Conservation (phyloP, 257 asterid species). For the Plantago major region DNA sequence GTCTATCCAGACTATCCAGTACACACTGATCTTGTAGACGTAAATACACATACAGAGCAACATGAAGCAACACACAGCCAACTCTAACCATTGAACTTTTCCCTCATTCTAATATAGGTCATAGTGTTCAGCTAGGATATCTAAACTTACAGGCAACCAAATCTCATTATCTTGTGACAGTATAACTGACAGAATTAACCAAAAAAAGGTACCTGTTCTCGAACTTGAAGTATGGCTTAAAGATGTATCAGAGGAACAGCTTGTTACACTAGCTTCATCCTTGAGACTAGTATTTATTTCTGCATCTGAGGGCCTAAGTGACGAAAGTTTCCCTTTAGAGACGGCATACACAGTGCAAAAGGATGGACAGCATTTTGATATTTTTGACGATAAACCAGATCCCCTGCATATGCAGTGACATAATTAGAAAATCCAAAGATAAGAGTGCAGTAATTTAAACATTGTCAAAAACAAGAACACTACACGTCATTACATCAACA, state of each 20-base stretch:
- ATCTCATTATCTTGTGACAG: not conserved
- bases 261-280: slow-evolving; percentile 47
- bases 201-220: slow-evolving; percentile 36
- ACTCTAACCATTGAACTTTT: too few species aligned
- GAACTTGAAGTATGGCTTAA: slow-evolving; percentile 41
- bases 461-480: too few species aligned
- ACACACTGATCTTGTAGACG: too few species aligned
- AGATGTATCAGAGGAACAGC: slow-evolving; percentile 41
- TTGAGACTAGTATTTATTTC: slow-evolving; percentile 40
- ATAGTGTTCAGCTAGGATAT: too few species aligned
- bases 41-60: too few species aligned
- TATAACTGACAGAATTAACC: not conserved
- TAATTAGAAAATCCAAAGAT: not conserved
- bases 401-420: slow-evolving; percentile 37
- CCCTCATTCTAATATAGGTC: too few species aligned
- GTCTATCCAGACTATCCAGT: too few species aligned
- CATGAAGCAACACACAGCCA: too few species aligned
- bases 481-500: too few species aligned
- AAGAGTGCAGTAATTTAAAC: not conserved
- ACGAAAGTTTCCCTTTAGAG: slow-evolving; percentile 69
- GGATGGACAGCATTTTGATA: slow-evolving; percentile 48
- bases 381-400: slow-evolving; percentile 50
- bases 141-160: too few species aligned
- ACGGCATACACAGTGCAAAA: slow-evolving; percentile 75
- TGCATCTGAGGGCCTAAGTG: slow-evolving; percentile 65